Evolutionary conservation across 2,329 filamentous ascomycete species (phyloP).

Genomic region (Fusarium sp.): DNA sequence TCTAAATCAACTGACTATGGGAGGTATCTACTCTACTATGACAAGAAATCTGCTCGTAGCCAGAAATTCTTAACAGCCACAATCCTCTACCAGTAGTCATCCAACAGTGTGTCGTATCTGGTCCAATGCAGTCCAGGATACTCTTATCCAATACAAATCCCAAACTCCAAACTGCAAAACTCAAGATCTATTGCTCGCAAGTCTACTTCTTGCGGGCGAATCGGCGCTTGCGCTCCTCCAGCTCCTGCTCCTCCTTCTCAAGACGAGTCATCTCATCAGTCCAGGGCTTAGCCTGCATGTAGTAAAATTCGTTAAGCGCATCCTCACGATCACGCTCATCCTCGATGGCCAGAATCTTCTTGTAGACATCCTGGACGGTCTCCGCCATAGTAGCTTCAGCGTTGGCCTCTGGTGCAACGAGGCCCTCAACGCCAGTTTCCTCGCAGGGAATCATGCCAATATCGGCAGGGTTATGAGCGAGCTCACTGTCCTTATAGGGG

Average conservation of each 20-base stretch:
- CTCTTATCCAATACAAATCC: neutral
- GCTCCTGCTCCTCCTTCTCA: neutral
- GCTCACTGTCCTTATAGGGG: neutral
- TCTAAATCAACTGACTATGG: neutral
- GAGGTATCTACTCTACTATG: neutral
- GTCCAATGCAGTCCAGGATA: neutral
- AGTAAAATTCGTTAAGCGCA: neutral
- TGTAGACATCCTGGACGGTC: fast-evolving
- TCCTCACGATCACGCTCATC: neutral
- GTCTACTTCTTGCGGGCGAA: neutral
- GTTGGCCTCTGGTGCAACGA: neutral
- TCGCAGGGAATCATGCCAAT: neutral
- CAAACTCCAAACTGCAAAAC: neutral
- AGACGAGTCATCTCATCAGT: neutral
- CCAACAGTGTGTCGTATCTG: neutral
- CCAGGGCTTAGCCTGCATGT: neutral
- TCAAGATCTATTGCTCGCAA: neutral
- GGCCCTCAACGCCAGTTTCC: neutral
- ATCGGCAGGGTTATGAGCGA: neutral
- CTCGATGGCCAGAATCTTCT: neutral
- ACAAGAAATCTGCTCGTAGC: neutral
- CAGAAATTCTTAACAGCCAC: neutral
- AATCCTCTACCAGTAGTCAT: neutral
- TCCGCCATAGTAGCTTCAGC: neutral
- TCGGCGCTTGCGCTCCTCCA: neutral